These are phyloP conservation scores for Digitaria exilis DNA, from an alignment of 202 grass and related monocot genomes.

Conservation along the genomic window DNA sequence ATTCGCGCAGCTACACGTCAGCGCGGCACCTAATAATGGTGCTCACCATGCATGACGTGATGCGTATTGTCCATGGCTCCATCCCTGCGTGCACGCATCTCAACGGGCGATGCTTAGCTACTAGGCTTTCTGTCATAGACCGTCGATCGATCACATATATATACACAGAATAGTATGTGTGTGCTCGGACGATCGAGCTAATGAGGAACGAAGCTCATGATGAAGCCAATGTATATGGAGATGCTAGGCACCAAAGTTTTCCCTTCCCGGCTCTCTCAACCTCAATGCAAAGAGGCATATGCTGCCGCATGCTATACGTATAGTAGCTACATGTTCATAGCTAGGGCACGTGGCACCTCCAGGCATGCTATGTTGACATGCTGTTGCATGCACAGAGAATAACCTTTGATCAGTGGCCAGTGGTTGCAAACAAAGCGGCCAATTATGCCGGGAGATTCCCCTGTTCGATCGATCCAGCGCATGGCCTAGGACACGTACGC, in stretches of 20 bases:
- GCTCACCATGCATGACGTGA: not conserved
- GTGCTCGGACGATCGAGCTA: not conserved
- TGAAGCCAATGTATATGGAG: not conserved
- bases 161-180: too few relatives aligned
- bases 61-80: not conserved
- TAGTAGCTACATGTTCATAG: not conserved
- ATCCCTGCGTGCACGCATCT: not conserved
- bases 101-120: not conserved
- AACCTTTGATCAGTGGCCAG: not conserved
- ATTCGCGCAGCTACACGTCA: not conserved
- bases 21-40: not conserved
- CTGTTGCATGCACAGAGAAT: not conserved
- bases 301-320: too few relatives aligned
- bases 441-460: slow-evolving; percentile 37
- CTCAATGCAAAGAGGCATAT: not conserved
- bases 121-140: too few relatives aligned
- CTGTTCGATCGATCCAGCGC: not conserved
- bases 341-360: not conserved
- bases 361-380: slow-evolving; percentile 15
- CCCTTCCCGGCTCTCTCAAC: too few relatives aligned
- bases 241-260: too few relatives aligned
- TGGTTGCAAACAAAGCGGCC: not conserved
- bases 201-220: not conserved
- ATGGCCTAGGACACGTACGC: slow-evolving; percentile 24
- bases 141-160: too few relatives aligned